phyloP scores from a whole-genome alignment of 177 flowering plant species.

The Tripterygium wilfordii region DNA sequence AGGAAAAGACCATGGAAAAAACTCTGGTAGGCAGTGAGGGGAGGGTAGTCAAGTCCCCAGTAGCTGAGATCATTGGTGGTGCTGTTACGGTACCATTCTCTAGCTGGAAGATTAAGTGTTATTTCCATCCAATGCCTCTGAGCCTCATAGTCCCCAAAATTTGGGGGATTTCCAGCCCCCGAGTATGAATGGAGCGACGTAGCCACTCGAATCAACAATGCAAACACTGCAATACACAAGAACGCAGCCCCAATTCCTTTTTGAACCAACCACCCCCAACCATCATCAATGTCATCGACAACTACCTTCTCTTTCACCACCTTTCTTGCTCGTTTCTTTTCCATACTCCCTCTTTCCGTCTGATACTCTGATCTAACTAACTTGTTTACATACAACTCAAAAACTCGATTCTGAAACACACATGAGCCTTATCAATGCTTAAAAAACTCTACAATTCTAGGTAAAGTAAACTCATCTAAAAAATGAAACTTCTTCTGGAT shows the following conservation, averaged over 20 bases:
- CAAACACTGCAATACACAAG: slow-evolving; percentile 46
- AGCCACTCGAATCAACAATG: slow-evolving; percentile 46
- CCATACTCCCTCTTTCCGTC: no score
- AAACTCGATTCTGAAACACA: no score
- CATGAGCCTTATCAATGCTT: no score
- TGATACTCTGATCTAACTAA: no score
- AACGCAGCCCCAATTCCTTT: slow-evolving; percentile 26
- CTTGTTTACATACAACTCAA: no score
- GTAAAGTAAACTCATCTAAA: no score
- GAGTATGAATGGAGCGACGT: slow-evolving; percentile 80
- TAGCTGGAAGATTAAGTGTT: slow-evolving; percentile 55
- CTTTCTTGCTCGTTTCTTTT: not conserved
- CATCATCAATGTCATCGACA: slow-evolving; percentile 4
- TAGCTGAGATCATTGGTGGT: slow-evolving; percentile 64
- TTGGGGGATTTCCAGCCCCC: slow-evolving; percentile 78
- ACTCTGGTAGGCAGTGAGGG: slow-evolving; percentile 95
- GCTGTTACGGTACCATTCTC: slow-evolving; percentile 70
- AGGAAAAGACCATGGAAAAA: slow-evolving; percentile 63
- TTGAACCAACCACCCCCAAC: slow-evolving; percentile 22
- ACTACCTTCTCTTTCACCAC: not conserved
- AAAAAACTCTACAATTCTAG: no score
- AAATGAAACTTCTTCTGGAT: no score
- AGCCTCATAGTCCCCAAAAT: slow-evolving; percentile 43
- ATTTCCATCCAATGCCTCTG: slow-evolving; percentile 99
- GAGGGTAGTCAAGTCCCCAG: slow-evolving; percentile 98